Conservation (phyloP, 306 rosid genomes). For the Corylus heterophylla region DNA sequence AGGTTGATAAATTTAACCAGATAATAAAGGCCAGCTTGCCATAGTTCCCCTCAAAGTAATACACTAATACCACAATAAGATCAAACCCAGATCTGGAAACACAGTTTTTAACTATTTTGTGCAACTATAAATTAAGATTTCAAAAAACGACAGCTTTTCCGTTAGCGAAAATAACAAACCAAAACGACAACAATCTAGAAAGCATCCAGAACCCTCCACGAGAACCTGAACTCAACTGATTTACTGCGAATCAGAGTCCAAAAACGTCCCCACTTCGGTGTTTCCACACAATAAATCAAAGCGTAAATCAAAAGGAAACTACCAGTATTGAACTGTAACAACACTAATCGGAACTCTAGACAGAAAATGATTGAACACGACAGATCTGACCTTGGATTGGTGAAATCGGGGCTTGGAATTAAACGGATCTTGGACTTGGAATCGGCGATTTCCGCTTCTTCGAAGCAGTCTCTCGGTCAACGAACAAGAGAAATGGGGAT, state of each 20-base stretch:
- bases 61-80: constrained; percentile 28
- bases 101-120: background rate
- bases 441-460: constrained; percentile 11
- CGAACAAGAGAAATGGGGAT: constrained; percentile 30
- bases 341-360: constrained; percentile 37
- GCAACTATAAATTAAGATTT: constrained; percentile 8
- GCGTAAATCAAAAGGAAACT: background rate
- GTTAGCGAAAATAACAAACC: constrained; percentile 5
- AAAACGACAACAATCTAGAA: constrained; percentile 7
- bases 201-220: constrained; percentile 2
- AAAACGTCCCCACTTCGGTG: constrained; percentile 14
- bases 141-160: constrained; percentile 28
- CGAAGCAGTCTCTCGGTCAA: constrained; percentile 45
- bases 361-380: constrained; percentile 24
- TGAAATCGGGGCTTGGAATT: constrained; percentile 8
- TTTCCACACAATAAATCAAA: background rate
- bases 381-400: constrained; percentile 56
- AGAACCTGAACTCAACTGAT: constrained; percentile 44
- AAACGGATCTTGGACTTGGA: constrained; percentile 38
- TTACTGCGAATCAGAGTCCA: constrained; percentile 17
- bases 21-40: constrained; percentile 29
- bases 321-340: constrained; percentile 16
- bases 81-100: constrained; percentile 58
- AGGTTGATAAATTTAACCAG: constrained; percentile 85
- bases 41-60: constrained; percentile 87